phyloP scores from a whole-genome alignment of 2,329 filamentous ascomycete genomes.

The Pseudocercospora vitis region DNA sequence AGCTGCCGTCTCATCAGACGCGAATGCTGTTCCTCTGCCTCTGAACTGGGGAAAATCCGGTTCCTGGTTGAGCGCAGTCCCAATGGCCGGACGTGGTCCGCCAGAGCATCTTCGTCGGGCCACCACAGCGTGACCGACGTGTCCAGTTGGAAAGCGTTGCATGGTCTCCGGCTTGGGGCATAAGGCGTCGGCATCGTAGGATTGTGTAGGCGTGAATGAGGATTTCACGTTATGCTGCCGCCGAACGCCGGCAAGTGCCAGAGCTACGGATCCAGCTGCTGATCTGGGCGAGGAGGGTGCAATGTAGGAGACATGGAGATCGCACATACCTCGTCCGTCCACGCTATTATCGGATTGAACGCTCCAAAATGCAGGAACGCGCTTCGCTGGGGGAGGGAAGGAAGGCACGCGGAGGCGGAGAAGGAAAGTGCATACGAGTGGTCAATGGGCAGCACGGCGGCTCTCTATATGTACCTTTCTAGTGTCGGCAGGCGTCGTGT shows the following conservation, averaged over 20 bases:
- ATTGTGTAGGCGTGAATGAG: neutral
- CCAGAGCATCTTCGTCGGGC: too few relatives aligned
- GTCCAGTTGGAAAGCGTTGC: too few relatives aligned
- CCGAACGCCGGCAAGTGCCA: too few relatives aligned
- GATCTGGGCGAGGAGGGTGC: neutral
- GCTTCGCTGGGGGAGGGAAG: neutral
- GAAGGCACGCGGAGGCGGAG: neutral
- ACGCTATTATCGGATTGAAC: neutral
- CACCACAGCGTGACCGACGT: too few relatives aligned
- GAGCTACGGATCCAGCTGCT: neutral
- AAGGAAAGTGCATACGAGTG: neutral
- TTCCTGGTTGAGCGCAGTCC: neutral
- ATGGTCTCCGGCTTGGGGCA: too few relatives aligned
- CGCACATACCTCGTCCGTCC: neutral
- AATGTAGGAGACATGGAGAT: neutral
- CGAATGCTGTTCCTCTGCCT: neutral
- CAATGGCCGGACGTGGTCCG: neutral
- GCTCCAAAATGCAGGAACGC: neutral
- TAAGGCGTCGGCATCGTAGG: too few relatives aligned
- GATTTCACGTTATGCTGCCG: neutral
- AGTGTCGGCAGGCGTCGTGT: slow-evolving; percentile 7
- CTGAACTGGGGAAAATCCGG: neutral
- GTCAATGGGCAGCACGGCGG: neutral
- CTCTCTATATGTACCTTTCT: slow-evolving; percentile 4
- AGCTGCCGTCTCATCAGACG: neutral